Evolutionary conservation across 192 early-diverging fungal species (phyloP).

Genomic region (Coemansia sp.): DNA sequence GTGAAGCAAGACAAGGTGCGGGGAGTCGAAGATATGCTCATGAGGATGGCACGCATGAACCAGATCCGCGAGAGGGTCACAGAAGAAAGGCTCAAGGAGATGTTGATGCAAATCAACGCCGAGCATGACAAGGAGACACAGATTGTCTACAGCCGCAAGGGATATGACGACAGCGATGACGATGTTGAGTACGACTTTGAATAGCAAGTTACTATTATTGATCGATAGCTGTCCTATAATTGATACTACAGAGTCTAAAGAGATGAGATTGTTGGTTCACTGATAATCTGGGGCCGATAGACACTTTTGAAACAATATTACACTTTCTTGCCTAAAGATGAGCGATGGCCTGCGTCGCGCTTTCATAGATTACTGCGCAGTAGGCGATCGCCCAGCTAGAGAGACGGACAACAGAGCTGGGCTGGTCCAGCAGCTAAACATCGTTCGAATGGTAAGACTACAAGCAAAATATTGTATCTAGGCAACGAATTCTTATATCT

Average conservation of each 20-base stretch:
- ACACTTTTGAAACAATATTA: not conserved
- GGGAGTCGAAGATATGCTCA: constrained; percentile 85
- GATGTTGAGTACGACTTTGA: constrained; percentile 44
- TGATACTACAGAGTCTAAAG: not conserved
- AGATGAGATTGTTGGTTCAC: not conserved
- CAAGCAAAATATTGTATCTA: not conserved
- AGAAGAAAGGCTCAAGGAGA: constrained; percentile 81
- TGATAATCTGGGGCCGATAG: not conserved
- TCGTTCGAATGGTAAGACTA: constrained; percentile 27
- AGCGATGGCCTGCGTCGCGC: constrained; percentile 16
- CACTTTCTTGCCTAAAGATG: constrained; percentile 20
- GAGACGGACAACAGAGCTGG: constrained; percentile 4
- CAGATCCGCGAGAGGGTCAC: constrained; percentile 82
- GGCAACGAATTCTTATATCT: not conserved
- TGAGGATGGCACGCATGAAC: constrained; percentile 85
- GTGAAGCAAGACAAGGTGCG: constrained; percentile 77
- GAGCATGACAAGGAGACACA: constrained; percentile 31
- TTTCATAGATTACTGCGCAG: constrained; percentile 40
- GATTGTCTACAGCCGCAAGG: constrained; percentile 33
- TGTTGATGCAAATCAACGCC: constrained; percentile 83
- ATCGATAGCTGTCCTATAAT: not conserved
- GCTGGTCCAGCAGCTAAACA: constrained; percentile 27
- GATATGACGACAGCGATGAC: constrained; percentile 15
- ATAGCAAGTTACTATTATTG: not conserved
- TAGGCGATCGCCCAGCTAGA: constrained; percentile 1